Evolutionary conservation across 352 stramenopile species (phyloP), one percentile per base, ranked within the genome.

Genomic region (Pythium dissimile): DNA sequence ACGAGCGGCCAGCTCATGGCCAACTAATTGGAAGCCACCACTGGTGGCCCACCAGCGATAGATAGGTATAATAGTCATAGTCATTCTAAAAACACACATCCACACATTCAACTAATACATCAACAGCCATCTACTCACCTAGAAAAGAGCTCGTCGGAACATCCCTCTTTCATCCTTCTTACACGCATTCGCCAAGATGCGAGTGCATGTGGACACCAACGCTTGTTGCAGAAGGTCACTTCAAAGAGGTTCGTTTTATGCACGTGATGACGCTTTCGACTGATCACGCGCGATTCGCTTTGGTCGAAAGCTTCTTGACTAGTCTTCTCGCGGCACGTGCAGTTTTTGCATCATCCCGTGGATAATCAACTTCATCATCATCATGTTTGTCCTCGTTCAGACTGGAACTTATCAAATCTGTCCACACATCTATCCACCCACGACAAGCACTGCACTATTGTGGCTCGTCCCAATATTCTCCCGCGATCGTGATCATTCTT

Each of bases 1-100:
- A 30, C 52, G 12, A 52, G 32, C 21, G 45, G 52, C 41, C 52
- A 59, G 30, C 21, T 59, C 28, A 20, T 59, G 42, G 41, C 41
- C 41, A 49, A 59, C 38, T 59, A 41, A 15, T 11, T 18, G 5
- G 15, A 28, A 23, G 3, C 48, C 21, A 15, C 16, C 34, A 43
- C 32, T 9, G 6, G 5, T 30, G n/a, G n/a, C n/a, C n/a, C n/a
- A n/a, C n/a, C n/a, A n/a, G n/a, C n/a, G n/a, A n/a, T 38, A 38
- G 26, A 13, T 50, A 50, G 43, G 32, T 54, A 54, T 32, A 20
- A 44, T 54, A 54, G 16, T 50, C n/a, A n/a, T n/a, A n/a, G n/a
- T n/a, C n/a, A n/a, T n/a, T n/a, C n/a, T n/a, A n/a, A n/a, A n/a
- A n/a, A n/a, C n/a, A n/a, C n/a, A n/a, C n/a, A n/a, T n/a, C n/a